Percentiles rank a stretch among this genome's conserved stretches.
Conservation (phyloP, 2,329 filamentous ascomycete genomes). For the Phoma sp. region DNA sequence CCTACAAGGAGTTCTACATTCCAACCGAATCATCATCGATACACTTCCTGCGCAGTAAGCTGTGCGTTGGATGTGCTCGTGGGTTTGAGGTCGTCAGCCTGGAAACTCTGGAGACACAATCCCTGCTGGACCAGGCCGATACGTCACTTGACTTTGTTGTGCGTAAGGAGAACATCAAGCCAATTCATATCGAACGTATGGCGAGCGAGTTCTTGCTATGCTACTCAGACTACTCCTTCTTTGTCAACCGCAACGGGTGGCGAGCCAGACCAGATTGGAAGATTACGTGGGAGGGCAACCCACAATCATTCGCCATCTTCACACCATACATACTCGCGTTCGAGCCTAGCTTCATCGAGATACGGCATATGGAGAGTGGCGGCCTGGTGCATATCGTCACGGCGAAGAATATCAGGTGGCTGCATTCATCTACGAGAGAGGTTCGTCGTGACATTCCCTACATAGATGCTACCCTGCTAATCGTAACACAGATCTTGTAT, state of each 20-base stretch:
- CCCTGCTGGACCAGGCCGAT: constrained; percentile 93
- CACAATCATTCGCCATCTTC: constrained; percentile 89
- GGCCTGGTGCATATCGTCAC: constrained; percentile 92
- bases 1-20: constrained; percentile 89
- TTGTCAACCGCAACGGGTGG: constrained; percentile 98
- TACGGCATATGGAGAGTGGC: constrained; percentile 92
- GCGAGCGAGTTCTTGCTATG: constrained; percentile 97
- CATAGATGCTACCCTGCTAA: neutral
- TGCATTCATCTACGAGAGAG: constrained; percentile 96
- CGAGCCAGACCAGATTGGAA: constrained; percentile 94
- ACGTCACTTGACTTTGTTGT: constrained; percentile 97
- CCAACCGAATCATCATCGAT: constrained; percentile 98
- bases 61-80: constrained; percentile 93
- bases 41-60: constrained; percentile 94
- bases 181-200: constrained; percentile 95
- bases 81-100: constrained; percentile 97
- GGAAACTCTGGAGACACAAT: constrained; percentile 97
- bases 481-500: constrained; percentile 79
- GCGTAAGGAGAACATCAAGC: constrained; percentile 88
- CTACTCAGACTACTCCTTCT: constrained; percentile 99
- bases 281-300: constrained; percentile 95
- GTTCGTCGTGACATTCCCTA: constrained; percentile 57
- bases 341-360: constrained; percentile 96
- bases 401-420: constrained; percentile 94
- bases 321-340: constrained; percentile 98